Conservation (phyloP, 768 basidiomycete species). For the Piloderma croceum region DNA sequence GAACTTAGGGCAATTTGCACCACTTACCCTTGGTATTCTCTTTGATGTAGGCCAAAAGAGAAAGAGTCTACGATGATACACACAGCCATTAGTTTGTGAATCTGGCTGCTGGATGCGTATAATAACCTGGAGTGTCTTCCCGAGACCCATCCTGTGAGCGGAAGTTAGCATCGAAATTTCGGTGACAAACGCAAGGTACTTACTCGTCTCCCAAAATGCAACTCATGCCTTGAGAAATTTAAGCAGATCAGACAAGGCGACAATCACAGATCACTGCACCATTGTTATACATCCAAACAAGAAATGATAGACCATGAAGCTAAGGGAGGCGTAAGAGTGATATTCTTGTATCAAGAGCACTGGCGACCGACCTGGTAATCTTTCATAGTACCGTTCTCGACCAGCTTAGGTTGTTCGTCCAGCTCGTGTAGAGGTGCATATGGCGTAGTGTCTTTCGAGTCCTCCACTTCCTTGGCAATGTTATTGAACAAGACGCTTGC, state of each 20-base stretch:
- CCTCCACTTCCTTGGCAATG: conserved; percentile 26
- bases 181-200: conserved; percentile 12
- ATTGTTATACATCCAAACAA: conserved; percentile 64
- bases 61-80: conserved; percentile 38
- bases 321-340: conserved; percentile 11
- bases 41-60: conserved; percentile 63
- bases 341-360: not conserved
- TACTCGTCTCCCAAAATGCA: conserved; percentile 70
- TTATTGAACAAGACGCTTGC: conserved; percentile 33
- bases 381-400: conserved; percentile 59
- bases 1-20: no score
- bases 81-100: not conserved
- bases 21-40: conserved; percentile 41
- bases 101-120: not conserved
- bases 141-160: conserved; percentile 50
- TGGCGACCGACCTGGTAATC: conserved; percentile 53
- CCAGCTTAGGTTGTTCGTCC: conserved; percentile 42
- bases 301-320: conserved; percentile 61
- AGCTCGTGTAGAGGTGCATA: conserved; percentile 35
- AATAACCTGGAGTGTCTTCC: conserved; percentile 56
- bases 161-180: not conserved
- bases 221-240: conserved; percentile 44
- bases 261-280: conserved; percentile 28
- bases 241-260: not conserved
- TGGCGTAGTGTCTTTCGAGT: conserved; percentile 10